Percentiles rank a stretch among this genome's conserved stretches.
Conservation (phyloP, 2,329 filamentous ascomycete species). For the Cadophora sp. region DNA sequence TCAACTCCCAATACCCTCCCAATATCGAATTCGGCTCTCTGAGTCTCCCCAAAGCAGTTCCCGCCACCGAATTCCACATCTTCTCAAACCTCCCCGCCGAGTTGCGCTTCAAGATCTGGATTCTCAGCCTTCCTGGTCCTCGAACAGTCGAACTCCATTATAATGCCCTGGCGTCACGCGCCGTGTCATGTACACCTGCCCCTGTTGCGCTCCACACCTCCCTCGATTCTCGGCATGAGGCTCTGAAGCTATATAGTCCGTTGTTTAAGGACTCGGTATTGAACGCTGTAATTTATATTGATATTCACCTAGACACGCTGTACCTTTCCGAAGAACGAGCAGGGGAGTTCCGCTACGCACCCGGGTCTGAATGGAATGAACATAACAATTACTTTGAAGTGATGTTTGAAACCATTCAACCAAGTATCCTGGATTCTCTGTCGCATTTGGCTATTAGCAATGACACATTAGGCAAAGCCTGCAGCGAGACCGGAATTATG, state of each 20-base stretch:
- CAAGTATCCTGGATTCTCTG: background rate
- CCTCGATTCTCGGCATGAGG: background rate
- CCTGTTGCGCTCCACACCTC: background rate
- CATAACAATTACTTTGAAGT: background rate
- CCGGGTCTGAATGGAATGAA: no score
- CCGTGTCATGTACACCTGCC: background rate
- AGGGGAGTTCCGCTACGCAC: background rate
- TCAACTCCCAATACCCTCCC: background rate
- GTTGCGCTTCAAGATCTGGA: constrained; percentile 17
- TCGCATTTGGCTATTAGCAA: background rate
- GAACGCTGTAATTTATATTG: background rate
- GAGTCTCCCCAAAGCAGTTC: background rate
- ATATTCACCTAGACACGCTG: background rate
- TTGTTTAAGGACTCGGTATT: background rate
- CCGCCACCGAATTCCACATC: constrained; percentile 4
- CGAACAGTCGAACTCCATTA: background rate
- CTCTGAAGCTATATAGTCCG: background rate
- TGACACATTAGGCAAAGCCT: background rate
- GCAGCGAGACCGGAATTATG: no score
- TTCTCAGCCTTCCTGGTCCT: constrained; percentile 6
- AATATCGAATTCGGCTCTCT: background rate
- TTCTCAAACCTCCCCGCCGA: constrained; percentile 18
- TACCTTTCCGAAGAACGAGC: background rate
- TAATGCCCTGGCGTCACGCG: background rate
- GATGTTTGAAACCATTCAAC: background rate